Conservation (phyloP, 257 asterid genomes). For the Fraxinus cuspidata region DNA sequence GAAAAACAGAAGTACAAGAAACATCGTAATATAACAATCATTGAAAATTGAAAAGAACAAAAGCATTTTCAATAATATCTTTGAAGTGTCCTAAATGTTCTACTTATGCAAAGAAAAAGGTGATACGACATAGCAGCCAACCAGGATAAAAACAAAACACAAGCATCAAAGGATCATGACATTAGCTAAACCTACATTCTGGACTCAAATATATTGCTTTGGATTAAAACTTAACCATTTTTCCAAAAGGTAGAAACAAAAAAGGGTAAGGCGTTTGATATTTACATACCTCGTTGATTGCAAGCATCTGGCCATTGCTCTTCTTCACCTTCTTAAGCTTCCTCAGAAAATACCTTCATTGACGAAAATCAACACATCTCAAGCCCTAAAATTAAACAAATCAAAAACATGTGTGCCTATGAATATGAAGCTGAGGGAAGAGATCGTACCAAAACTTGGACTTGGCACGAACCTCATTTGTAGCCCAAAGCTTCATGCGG, state of each 20-base stretch:
- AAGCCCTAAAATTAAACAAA: background rate
- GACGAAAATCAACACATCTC: background rate
- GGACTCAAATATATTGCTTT: background rate
- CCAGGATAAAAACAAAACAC: background rate
- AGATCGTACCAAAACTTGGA: conserved; percentile 67
- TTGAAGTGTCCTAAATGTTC: background rate
- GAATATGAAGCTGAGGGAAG: background rate
- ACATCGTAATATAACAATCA: background rate
- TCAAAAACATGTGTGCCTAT: background rate
- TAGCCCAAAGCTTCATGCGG: conserved; percentile 94
- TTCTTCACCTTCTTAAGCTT: conserved; percentile 89
- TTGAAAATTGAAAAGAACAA: background rate
- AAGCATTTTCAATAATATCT: background rate
- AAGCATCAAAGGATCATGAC: background rate
- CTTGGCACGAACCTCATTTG: conserved; percentile 90
- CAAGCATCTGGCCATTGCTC: conserved; percentile 87
- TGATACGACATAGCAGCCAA: background rate
- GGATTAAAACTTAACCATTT: background rate
- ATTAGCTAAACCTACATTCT: background rate
- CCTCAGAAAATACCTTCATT: conserved; percentile 79
- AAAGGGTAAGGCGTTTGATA: background rate
- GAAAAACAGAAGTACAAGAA: background rate
- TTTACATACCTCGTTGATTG: conserved; percentile 72
- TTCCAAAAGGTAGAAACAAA: background rate
- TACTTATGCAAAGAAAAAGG: background rate